Percentiles rank a stretch among this genome's conserved stretches.
phyloP scores from a whole-genome alignment of 2,329 filamentous ascomycete genomes.

The Fusarium mexicanum region DNA sequence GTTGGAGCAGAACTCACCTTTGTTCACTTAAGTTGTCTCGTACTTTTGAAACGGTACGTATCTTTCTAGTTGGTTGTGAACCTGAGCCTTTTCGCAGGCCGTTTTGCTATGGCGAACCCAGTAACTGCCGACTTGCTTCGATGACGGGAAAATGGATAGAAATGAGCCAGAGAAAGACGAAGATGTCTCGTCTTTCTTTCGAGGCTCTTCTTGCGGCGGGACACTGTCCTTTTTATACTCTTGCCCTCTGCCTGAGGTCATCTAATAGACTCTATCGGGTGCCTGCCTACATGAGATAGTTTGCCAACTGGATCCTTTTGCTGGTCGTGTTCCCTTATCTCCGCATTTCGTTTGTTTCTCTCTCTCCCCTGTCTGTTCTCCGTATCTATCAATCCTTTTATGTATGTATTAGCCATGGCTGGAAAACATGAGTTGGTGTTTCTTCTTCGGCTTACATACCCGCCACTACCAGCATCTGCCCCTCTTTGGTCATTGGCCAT shows the following conservation, averaged over 20 bases:
- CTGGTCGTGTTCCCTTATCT: background rate
- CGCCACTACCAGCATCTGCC: slow-evolving; percentile 15
- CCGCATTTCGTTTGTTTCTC: background rate
- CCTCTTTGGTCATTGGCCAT: slow-evolving; percentile 8
- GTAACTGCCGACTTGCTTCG: slow-evolving; percentile 34
- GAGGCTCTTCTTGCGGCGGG: slow-evolving; percentile 23
- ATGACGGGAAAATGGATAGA: slow-evolving; percentile 29
- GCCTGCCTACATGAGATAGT: slow-evolving; percentile 3
- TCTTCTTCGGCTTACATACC: slow-evolving; percentile 1
- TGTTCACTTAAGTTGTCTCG: slow-evolving; percentile 8
- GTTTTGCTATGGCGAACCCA: slow-evolving; percentile 36
- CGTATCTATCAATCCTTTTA: background rate
- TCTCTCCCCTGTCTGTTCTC: background rate
- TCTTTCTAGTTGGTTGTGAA: slow-evolving; percentile 31
- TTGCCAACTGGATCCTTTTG: background rate
- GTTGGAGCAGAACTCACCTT: background rate
- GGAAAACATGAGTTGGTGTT: slow-evolving; percentile 23
- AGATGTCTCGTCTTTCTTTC: slow-evolving; percentile 29
- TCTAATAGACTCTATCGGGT: slow-evolving; percentile 10
- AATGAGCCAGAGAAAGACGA: slow-evolving; percentile 16
- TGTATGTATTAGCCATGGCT: slow-evolving; percentile 5
- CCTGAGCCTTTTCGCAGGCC: slow-evolving; percentile 23
- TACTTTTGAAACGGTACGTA: slow-evolving; percentile 31
- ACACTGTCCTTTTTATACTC: slow-evolving; percentile 42
- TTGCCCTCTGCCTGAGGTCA: slow-evolving; percentile 34